Evolutionary conservation across 2,329 filamentous ascomycete species (phyloP).

Genomic region (Verruconis gallopava): DNA sequence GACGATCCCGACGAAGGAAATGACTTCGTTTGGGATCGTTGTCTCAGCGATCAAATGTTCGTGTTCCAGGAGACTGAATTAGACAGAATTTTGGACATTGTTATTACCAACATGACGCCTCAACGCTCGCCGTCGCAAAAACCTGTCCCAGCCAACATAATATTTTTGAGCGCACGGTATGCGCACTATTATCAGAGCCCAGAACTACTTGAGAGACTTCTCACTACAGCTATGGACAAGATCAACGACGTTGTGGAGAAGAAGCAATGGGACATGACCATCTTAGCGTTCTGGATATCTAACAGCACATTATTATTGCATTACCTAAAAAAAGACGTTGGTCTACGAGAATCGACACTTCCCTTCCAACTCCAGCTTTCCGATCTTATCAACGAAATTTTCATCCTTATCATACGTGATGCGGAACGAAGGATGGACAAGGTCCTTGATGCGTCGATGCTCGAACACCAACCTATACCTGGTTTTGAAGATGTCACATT

Average conservation of each 20-base stretch:
- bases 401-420: conserved; percentile 92
- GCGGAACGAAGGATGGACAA: conserved; percentile 94
- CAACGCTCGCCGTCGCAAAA: conserved; percentile 95
- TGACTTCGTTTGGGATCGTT: conserved; percentile 92
- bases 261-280: conserved; percentile 99
- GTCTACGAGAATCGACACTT: conserved; percentile 64
- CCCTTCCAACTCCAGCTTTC: conserved; percentile 89
- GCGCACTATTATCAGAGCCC: conserved; percentile 89
- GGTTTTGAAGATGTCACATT: conserved; percentile 95
- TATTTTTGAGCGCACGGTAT: conserved; percentile 90
- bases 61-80: conserved; percentile 95
- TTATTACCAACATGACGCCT: conserved; percentile 96
- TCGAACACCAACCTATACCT: conserved; percentile 95
- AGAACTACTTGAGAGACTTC: conserved; percentile 67
- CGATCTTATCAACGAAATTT: conserved; percentile 95
- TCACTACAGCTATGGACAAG: conserved; percentile 81
- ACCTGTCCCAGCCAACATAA: conserved; percentile 90
- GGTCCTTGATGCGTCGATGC: conserved; percentile 81
- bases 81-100: conserved; percentile 80
- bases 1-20: conserved; percentile 82
- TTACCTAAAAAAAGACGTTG: conserved; percentile 88
- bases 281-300: conserved; percentile 96
- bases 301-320: conserved; percentile 92
- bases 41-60: conserved; percentile 97
- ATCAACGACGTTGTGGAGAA: conserved; percentile 95